Evolutionary conservation across 805 yeast species (phyloP).

Genomic region (Yarrowia osloensis): DNA sequence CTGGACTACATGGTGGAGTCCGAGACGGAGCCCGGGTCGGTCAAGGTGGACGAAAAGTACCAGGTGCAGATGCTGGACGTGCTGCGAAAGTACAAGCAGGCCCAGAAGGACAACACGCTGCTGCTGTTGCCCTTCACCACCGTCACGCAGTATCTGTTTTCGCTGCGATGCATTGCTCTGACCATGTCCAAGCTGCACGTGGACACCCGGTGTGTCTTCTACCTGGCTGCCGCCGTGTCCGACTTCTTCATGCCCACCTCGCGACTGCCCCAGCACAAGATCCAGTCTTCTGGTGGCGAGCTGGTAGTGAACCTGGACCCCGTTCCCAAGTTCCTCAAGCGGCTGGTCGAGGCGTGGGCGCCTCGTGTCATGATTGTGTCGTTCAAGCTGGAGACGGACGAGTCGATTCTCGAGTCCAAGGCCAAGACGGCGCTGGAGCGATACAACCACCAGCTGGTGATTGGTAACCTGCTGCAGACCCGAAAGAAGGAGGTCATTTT

Average conservation of each 20-base stretch:
- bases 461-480: conserved; percentile 88
- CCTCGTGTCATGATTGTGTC: conserved; percentile 92
- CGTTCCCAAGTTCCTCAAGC: conserved; percentile 88
- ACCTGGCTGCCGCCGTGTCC: conserved; percentile 95
- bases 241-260: conserved; percentile 91
- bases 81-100: conserved; percentile 53
- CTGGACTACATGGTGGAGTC: conserved; percentile 71
- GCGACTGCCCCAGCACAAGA: conserved; percentile 88
- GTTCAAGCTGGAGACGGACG: conserved; percentile 91
- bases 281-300: conserved; percentile 81
- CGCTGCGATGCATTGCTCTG: conserved; percentile 67
- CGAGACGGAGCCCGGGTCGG: conserved; percentile 45
- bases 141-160: conserved; percentile 88
- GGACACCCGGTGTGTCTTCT: conserved; percentile 58
- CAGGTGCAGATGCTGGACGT: conserved; percentile 62
- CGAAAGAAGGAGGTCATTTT: conserved; percentile 87
- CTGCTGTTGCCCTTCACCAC: conserved; percentile 87
- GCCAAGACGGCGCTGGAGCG: conserved; percentile 77
- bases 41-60: conserved; percentile 62
- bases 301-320: conserved; percentile 86
- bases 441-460: conserved; percentile 90
- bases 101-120: conserved; percentile 54
- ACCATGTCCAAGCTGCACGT: conserved; percentile 50
- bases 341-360: conserved; percentile 92
- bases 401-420: conserved; percentile 65